Base-by-base conservation (phyloP, 805 yeast species). In the Kodamaea lidongshanica region DNA sequence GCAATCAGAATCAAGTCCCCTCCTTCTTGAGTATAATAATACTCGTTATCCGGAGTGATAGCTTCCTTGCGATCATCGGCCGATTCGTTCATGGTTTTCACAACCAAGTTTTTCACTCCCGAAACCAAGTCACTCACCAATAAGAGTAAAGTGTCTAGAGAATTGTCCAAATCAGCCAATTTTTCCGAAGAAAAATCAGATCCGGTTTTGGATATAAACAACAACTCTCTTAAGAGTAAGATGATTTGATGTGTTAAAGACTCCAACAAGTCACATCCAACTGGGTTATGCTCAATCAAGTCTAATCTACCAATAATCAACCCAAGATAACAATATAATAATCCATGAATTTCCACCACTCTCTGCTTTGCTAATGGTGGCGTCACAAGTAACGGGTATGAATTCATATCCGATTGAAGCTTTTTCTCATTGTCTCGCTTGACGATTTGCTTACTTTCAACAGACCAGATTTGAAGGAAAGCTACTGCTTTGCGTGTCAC, bases 251-350 rank as follows among this genome's bases (percentile, higher is more conserved):
- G 83, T 3, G 77, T 72, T 10, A 83, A 58, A 11, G 69, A 64
- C 43, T 82, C 88, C 32, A 83, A 51, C 5, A 76, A 52, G 39
- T 78, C 79, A 46, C 86, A 77, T 2, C 89, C 89, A 11, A 63
- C 62, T 4, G 76, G 67, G 47, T 81, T 82, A 42, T 77, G 80
- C 46, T 83, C 92, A 19, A 82, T 74, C 52, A 83, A 63, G 50
- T 83, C 92, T 40, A 83, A 55, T 43, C 94, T 58, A n/a, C 94
- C 94, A 10, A 80, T 64, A 7, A 82, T 70, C 40, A 83, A 45
- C 2, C 80, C 78, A 39, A 81, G 60, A 44, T 82, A 82, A 1
- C 73, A 63, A 43, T 72, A 70, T 10, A 80, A 46, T 4, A 77
- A 59, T 16, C 72, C 70, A 42, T 79, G 70, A 23, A 81, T 70